These are phyloP conservation scores for Ulvella scutata DNA, from an alignment of 139 green algal genomes.

Conservation along the genomic window DNA sequence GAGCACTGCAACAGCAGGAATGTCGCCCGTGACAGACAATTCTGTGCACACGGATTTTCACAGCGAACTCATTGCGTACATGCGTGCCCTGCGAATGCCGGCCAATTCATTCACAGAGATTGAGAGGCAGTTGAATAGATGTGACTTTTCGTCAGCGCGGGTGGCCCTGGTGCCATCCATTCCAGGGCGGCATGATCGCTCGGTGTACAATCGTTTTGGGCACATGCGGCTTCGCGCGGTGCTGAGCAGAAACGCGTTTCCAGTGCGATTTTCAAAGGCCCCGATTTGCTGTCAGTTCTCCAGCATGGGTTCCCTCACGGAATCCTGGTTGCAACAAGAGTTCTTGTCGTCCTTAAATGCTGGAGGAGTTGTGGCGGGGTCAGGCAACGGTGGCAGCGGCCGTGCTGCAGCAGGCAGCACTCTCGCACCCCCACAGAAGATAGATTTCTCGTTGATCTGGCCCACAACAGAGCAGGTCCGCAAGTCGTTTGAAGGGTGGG, in stretches of 20 bases:
- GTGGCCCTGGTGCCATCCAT: conserved; percentile 31
- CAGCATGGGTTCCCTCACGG: conserved; percentile 41
- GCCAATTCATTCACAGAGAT: background rate
- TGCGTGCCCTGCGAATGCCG: conserved; percentile 33
- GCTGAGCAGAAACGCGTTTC: conserved; percentile 14
- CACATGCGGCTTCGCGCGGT: conserved; percentile 42
- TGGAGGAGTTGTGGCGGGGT: conserved; percentile 11
- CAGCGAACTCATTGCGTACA: conserved; percentile 34
- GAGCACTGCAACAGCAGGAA: background rate
- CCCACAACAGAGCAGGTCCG: conserved; percentile 43
- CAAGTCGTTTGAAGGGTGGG: conserved; percentile 48
- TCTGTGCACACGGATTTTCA: conserved; percentile 34
- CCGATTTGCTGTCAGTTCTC: conserved; percentile 47
- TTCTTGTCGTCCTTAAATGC: conserved; percentile 32
- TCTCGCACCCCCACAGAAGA: background rate
- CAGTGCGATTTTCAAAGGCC: background rate
- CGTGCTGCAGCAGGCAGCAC: background rate
- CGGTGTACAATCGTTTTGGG: conserved; percentile 26
- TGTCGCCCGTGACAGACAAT: background rate
- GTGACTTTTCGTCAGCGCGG: conserved; percentile 50
- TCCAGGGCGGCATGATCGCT: conserved; percentile 30
- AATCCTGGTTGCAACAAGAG: conserved; percentile 42
- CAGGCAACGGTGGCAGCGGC: background rate
- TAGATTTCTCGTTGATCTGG: conserved; percentile 39
- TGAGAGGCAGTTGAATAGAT: background rate